Base-by-base conservation (phyloP, 352 stramenopile genomes). In the Globisporangium emineosum region DNA sequence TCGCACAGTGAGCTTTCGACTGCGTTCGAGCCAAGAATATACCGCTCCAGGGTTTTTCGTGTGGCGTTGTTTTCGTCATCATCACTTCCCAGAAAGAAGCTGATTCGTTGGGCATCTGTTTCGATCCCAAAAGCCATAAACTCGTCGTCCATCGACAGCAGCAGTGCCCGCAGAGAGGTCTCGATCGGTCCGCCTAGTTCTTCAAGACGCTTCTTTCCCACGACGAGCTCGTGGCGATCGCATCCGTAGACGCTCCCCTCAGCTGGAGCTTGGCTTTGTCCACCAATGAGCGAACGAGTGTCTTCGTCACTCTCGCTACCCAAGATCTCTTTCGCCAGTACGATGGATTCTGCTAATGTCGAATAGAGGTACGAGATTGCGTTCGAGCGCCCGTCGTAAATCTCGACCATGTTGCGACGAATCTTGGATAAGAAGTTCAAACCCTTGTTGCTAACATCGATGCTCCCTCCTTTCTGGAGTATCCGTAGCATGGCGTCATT, bases 121-220 rank as follows among this genome's bases (percentile, higher is more conserved):
- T 94, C 83, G 57, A 94, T 91, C 29, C 81, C 86, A 64, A 90
- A 93, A n/a, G 77, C 75, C 53, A 63, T 66, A 57, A 94, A 86
- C 19, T 89, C 76, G 25, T 86, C 72, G 21, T 86, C 79, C 65
- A 84, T 80, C 12, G 80, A 81, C n/a, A 78, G 81, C 47, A 94
- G 66, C 30, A 91, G 65, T 32, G 71, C 73, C 15, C 75, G 71
- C 30, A 92, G 62, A 5, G 67, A 73, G 10, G 6, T 60, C 30
- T 88, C 71, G 19, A 88, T 71, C 21, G 73, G 72, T 9, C 75
- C 62, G 4, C 62, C 77, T 17, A 93, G 64, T 55, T 67, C 68
- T 15, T 71, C 30, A 0, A 87, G 55, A 1, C 75, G 64, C 13
- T 64, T 57, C 13, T 74, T 83, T 15, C 77, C 77, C 57, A 57